Conservation (phyloP, 2,329 filamentous ascomycete genomes). For the Sclerotinia minor region DNA sequence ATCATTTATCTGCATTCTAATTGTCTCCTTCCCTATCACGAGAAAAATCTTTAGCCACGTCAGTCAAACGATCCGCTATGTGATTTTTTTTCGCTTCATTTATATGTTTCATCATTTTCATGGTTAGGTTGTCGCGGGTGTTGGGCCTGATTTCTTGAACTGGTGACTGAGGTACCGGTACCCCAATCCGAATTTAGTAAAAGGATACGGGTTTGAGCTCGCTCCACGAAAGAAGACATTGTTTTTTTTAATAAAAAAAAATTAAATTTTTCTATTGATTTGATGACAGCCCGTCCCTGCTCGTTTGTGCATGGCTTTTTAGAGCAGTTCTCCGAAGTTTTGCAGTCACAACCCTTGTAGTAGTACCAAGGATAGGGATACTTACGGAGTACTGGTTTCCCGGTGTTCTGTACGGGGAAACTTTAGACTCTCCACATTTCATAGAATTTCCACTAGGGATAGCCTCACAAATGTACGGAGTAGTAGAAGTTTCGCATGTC, state of each 20-base stretch:
- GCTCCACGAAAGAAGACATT: not conserved
- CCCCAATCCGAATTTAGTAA: constrained; percentile 3
- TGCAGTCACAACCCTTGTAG: constrained; percentile 1
- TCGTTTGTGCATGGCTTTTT: too few relatives aligned
- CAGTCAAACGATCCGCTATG: constrained; percentile 10
- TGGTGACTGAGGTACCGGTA: constrained; percentile 1
- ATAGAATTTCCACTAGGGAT: not conserved
- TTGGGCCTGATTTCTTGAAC: constrained; percentile 1
- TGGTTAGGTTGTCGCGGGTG: constrained; percentile 10
- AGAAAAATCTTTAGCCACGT: constrained; percentile 22
- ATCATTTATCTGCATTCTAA: not conserved
- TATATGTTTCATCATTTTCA: constrained; percentile 19
- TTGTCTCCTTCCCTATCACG: constrained; percentile 14
- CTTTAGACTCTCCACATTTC: constrained; percentile 20
- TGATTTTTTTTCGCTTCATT: not conserved
- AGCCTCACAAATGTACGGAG: not conserved
- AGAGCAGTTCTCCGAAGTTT: too few relatives aligned
- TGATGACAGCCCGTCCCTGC: too few relatives aligned
- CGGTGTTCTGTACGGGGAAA: constrained; percentile 19
- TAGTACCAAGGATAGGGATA: constrained; percentile 19
- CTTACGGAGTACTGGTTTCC: constrained; percentile 2
- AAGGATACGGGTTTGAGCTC: not conserved
- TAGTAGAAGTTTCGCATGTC: constrained; percentile 5
- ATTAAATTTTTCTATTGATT: too few relatives aligned
- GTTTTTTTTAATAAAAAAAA: too few relatives aligned